Evolutionary conservation across 371 early-diverging fungal species (phyloP), one percentile per base, ranked within the genome.

Genomic region (Circinella umbellata): DNA sequence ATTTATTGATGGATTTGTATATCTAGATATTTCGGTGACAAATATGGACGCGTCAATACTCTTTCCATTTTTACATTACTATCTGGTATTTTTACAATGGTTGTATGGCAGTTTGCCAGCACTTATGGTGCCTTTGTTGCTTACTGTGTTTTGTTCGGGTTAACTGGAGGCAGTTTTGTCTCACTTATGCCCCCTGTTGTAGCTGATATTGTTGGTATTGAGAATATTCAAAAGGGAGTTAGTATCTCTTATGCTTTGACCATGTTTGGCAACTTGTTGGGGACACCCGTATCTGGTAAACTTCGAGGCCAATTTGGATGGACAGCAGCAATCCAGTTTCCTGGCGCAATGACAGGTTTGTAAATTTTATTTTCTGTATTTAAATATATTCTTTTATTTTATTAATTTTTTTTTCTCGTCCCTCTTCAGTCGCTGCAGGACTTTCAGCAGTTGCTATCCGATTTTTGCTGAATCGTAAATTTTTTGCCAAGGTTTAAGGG

Each of bases 51-150:
- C 5, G 35, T 73, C 13, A 73, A 69, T 37, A 64, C 57, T 37
- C 57, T 73, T 36, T 39, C 55, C 9, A 62, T 71, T 47, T 67
- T 55, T 7, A 71, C 72, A 9, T 57, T 71, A 67, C 80, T 60
- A 48, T 72, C 46, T 73, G 75, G 18, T 85, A 87, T 88, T 1
- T 79, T 88, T 35, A 85, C 86, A 8, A 78, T 90, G 72, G 61
- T 89, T 4, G 66, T 91, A 46, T 93, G 93, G 93, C 88, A 88
- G 15, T 86, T 87, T 72, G 76, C 86, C 6, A 80, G 80, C 8
- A 73, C 74, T 3, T 71, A 76, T 9, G 83, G 80, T 7, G 73
- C 78, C 9, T 81, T 82, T 68, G 75, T 85, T 13, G 74, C 83
- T 4, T 87, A 88, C 67, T 80, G 76, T 15, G 62, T 90, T 9